Percentiles rank a stretch among this genome's conserved stretches.
Conservation (phyloP, 148 eudicot species). For the Simmondsia chinensis region DNA sequence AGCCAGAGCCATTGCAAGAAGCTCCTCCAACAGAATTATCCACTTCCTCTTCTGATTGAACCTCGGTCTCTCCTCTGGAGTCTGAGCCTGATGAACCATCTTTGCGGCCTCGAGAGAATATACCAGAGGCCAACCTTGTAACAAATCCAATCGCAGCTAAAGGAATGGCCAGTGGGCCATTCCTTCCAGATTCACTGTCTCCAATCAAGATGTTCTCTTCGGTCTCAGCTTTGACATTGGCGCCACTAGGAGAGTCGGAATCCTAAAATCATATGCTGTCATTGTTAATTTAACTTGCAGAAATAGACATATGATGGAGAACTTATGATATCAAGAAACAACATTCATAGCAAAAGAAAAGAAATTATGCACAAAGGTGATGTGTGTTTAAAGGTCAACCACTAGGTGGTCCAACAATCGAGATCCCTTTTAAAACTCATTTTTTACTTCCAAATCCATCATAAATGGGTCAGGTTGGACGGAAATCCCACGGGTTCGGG, state of each 20-base stretch:
- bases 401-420: no score
- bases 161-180: conserved; percentile 72
- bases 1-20: conserved; percentile 21
- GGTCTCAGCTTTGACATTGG: conserved; percentile 30
- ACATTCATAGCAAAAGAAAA: neutral
- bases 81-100: conserved; percentile 22
- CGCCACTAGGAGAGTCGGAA: conserved; percentile 17
- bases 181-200: conserved; percentile 43
- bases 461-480: no score
- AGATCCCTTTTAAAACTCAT: no score
- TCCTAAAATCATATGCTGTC: conserved; percentile 32
- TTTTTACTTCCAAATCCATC: no score
- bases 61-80: conserved; percentile 26
- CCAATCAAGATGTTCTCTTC: conserved; percentile 29
- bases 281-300: no score
- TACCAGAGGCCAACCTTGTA: conserved; percentile 72
- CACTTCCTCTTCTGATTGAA: conserved; percentile 20
- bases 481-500: no score
- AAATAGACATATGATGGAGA: conserved; percentile 3
- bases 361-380: neutral
- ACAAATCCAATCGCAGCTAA: conserved; percentile 70
- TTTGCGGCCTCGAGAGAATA: conserved; percentile 65
- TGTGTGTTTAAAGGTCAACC: no score
- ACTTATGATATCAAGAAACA: neutral
- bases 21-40: conserved; percentile 20